phyloP scores from a whole-genome alignment of 768 basidiomycete genomes.

The Cyclocybe aegerita region DNA sequence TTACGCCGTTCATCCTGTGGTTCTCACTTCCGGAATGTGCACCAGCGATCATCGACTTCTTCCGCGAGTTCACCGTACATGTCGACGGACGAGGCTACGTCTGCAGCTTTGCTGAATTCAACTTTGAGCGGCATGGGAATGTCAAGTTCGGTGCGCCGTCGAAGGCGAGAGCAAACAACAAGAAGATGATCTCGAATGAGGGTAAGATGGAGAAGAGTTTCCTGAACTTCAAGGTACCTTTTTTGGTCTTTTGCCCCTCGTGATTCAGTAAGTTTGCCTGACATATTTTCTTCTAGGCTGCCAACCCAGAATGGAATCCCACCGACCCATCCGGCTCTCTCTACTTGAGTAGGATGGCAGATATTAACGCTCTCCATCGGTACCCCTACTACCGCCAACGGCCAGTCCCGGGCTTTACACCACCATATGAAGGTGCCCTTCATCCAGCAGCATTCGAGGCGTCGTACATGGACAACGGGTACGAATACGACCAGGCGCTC shows the following conservation, averaged over 20 bases:
- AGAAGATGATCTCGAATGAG: constrained; percentile 81
- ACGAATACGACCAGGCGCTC: constrained; percentile 75
- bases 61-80: constrained; percentile 96
- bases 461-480: constrained; percentile 50
- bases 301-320: constrained; percentile 95
- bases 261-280: not conserved
- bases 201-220: constrained; percentile 99
- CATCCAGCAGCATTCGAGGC: constrained; percentile 27
- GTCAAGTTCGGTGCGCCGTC: constrained; percentile 92
- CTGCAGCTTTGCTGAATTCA: constrained; percentile 97
- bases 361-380: constrained; percentile 53
- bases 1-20: constrained; percentile 94
- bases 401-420: no score
- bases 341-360: constrained; percentile 83
- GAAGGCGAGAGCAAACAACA: constrained; percentile 48
- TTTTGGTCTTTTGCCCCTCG: not conserved
- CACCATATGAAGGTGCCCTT: constrained; percentile 20
- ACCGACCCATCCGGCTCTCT: constrained; percentile 88
- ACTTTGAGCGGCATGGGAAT: constrained; percentile 93
- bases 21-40: constrained; percentile 89
- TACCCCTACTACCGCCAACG: constrained; percentile 37
- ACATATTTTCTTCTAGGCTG: constrained; percentile 50
- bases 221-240: constrained; percentile 79
- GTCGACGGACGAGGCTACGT: constrained; percentile 96
- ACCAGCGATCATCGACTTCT: constrained; percentile 92